These are phyloP conservation scores for Rubus idaeus DNA, from an alignment of 306 rosid genomes.

Conservation along the genomic window DNA sequence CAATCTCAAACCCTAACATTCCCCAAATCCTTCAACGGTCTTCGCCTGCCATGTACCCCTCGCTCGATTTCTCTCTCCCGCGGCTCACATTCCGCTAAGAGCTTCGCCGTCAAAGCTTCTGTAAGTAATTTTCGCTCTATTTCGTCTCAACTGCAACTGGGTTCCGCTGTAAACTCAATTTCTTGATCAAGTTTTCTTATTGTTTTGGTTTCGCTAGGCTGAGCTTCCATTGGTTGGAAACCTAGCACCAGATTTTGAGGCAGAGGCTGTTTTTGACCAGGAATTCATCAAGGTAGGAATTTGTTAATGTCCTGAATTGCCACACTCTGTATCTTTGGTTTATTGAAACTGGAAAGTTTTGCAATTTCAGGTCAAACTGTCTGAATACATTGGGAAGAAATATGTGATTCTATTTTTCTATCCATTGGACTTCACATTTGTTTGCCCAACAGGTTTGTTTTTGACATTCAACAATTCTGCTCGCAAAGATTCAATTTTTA, in stretches of 20 bases:
- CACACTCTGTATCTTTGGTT: not conserved
- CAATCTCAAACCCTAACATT: slow-evolving; percentile 41
- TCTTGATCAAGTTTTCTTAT: not conserved
- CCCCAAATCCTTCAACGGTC: slow-evolving; percentile 66
- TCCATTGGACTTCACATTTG: slow-evolving; percentile 94
- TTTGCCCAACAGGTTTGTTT: slow-evolving; percentile 86
- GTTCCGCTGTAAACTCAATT: not conserved
- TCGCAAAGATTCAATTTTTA: slow-evolving; percentile 3
- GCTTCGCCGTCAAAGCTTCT: slow-evolving; percentile 68
- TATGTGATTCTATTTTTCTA: slow-evolving; percentile 92
- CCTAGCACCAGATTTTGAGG: slow-evolving; percentile 80
- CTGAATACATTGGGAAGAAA: slow-evolving; percentile 86
- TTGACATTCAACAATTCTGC: slow-evolving; percentile 8
- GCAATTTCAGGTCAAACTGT: slow-evolving; percentile 74
- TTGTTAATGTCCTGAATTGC: not conserved
- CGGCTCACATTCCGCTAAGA: slow-evolving; percentile 36
- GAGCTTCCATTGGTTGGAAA: slow-evolving; percentile 80
- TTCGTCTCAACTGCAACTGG: not conserved
- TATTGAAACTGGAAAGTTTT: not conserved
- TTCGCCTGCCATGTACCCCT: slow-evolving; percentile 52
- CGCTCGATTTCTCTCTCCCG: slow-evolving; percentile 45
- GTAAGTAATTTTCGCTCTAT: slow-evolving; percentile 30
- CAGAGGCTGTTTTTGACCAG: slow-evolving; percentile 93
- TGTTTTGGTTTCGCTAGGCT: slow-evolving; percentile 26
- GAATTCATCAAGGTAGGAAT: slow-evolving; percentile 68